A percentile compares a stretch with the other conserved stretches of the same genome.
These are phyloP conservation scores for Penicillium taxi DNA, from an alignment of 495 filamentous ascomycete species.

Conservation along the genomic window DNA sequence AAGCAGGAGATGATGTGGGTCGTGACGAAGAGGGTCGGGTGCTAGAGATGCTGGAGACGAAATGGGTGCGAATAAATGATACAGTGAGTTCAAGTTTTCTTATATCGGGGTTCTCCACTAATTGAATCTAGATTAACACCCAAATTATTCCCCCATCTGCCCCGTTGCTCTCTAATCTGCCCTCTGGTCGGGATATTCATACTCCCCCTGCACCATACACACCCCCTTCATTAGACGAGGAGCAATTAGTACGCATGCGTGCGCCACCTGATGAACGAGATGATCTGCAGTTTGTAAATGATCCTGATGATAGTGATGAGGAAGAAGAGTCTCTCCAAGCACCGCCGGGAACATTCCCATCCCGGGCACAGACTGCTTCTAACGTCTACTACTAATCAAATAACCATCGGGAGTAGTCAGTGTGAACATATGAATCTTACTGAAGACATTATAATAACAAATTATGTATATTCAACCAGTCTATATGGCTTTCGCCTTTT, in stretches of 20 bases:
- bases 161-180: constrained; percentile 65
- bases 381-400: constrained; percentile 42
- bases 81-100: constrained; percentile 54
- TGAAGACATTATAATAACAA: too few species aligned
- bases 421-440: too few species aligned
- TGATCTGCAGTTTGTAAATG: constrained; percentile 26
- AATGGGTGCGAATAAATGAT: constrained; percentile 91
- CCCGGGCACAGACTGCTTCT: constrained; percentile 25
- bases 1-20: constrained; percentile 79
- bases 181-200: constrained; percentile 83
- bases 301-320: constrained; percentile 38
- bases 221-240: constrained; percentile 48
- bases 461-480: too few species aligned
- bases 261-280: constrained; percentile 31
- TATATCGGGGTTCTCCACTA: background rate
- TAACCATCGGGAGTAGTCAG: too few species aligned
- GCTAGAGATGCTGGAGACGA: constrained; percentile 74
- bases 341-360: constrained; percentile 37
- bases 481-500: too few species aligned
- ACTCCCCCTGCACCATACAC: constrained; percentile 49
- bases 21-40: constrained; percentile 77
- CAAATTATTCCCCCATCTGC: constrained; percentile 65
- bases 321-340: constrained; percentile 32
- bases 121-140: constrained; percentile 58
- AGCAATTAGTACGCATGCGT: constrained; percentile 45